A percentile compares a stretch with the other conserved stretches of the same genome.
These are phyloP conservation scores for barrel medic (Medicago truncatula) DNA, from an alignment of 306 rosid genomes.

Conservation along the genomic window DNA sequence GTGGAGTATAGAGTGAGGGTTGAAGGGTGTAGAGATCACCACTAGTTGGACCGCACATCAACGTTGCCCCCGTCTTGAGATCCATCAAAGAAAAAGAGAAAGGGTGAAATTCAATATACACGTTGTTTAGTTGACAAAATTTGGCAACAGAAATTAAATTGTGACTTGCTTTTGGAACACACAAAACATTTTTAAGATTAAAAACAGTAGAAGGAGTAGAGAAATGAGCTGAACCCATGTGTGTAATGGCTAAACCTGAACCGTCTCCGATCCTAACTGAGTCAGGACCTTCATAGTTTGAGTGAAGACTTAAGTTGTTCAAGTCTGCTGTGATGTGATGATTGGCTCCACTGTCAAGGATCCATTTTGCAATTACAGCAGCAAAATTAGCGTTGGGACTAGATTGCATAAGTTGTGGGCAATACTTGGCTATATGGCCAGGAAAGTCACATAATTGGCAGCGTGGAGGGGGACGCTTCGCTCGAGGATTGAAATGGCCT, in stretches of 20 bases:
- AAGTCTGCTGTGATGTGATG: neutral
- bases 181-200: neutral
- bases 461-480: neutral
- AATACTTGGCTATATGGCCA: neutral
- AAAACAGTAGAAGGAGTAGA: neutral
- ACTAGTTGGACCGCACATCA: neutral
- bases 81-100: neutral
- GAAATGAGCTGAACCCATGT: neutral
- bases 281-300: neutral
- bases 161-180: slow-evolving; percentile 1
- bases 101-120: neutral
- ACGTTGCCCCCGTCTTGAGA: neutral
- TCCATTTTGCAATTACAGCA: neutral
- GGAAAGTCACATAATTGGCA: neutral
- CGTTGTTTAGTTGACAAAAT: neutral
- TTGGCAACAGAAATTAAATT: neutral
- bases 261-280: neutral
- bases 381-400: neutral
- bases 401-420: neutral
- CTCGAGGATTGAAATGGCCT: neutral
- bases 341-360: neutral
- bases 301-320: neutral
- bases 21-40: neutral
- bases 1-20: neutral
- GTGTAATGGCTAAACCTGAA: neutral